Base-by-base conservation (phyloP, 805 yeast species). In the Candida suzukii region DNA sequence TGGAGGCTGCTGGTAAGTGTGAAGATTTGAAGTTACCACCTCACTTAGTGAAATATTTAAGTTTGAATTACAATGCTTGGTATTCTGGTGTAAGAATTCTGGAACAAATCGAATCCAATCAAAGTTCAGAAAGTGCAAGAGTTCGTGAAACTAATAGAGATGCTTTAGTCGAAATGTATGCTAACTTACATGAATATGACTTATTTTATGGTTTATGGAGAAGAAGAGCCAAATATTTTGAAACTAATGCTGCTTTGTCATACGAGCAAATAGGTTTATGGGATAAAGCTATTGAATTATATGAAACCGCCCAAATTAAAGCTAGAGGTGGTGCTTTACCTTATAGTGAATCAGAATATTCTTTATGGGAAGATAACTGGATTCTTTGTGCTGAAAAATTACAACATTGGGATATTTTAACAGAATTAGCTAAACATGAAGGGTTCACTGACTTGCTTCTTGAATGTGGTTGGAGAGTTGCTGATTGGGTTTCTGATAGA, bases 391-490 rank as follows among this genome's bases (percentile, higher is more conserved):
- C 99, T 3, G 97, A 93, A 57, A 91, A 91, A 60, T 68, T 93
- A 32, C 99, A 93, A 57, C 97, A 93, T 49, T 93, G 99, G 99
- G 99, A 93, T 56, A 83, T 93, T 37, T 68, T 93, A 44, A 91
- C 99, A 0, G 99, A 93, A 54, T 70, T 95, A 25, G 97, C 99
- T 2, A 88, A 91, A 52, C 98, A 95, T 56, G 99, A 95, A 68
- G 97, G 97, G 0, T 95, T 91, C 58, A 88, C 97, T 0, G 99
- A 93, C 55, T 69, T 93, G 48, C 66, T 95, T 21, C 68, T 93
- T n/a, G 99, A 93, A 60, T 95, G 99, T 72, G 99, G 98, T 30
- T 93, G 99, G 99, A 74, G 99, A 55, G 95, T 93, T 31, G 97
- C 99, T 8, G 98, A 93, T 56, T 93, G 99, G 99, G 83, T 82